These are phyloP conservation scores for Russula sp. DNA, from an alignment of 768 basidiomycete genomes.

Conservation along the genomic window DNA sequence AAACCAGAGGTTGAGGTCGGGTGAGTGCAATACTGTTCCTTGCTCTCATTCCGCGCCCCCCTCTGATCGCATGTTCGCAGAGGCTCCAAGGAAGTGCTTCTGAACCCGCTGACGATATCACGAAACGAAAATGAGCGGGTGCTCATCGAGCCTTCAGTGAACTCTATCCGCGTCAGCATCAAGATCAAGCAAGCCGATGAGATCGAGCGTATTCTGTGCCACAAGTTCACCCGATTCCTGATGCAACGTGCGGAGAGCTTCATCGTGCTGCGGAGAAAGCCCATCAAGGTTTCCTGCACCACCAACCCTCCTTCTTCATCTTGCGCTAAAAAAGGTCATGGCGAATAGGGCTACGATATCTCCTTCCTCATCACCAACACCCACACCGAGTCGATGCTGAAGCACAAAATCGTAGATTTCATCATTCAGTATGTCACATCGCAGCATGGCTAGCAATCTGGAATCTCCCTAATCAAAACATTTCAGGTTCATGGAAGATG, in stretches of 20 bases:
- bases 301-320: not conserved
- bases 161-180: conserved; percentile 94
- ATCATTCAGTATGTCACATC: conserved; percentile 73
- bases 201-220: conserved; percentile 93
- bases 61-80: conserved; percentile 34
- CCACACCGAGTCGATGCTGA: conserved; percentile 96
- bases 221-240: conserved; percentile 98
- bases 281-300: conserved; percentile 58
- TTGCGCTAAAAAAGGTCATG: not conserved
- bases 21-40: conserved; percentile 34
- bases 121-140: conserved; percentile 97
- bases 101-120: conserved; percentile 90
- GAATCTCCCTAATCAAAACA: not conserved
- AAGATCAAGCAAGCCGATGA: conserved; percentile 99
- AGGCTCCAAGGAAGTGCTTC: conserved; percentile 86
- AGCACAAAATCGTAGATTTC: conserved; percentile 99
- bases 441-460: conserved; percentile 12
- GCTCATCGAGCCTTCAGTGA: conserved; percentile 93
- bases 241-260: conserved; percentile 98
- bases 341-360: conserved; percentile 86
- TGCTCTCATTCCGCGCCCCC: not conserved
- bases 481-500: conserved; percentile 93
- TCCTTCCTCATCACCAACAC: conserved; percentile 97
- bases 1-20: conserved; percentile 90
- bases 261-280: conserved; percentile 90